Base-by-base conservation (phyloP, 2,329 filamentous ascomycete species). In the Hymenoscyphus fraxineus region DNA sequence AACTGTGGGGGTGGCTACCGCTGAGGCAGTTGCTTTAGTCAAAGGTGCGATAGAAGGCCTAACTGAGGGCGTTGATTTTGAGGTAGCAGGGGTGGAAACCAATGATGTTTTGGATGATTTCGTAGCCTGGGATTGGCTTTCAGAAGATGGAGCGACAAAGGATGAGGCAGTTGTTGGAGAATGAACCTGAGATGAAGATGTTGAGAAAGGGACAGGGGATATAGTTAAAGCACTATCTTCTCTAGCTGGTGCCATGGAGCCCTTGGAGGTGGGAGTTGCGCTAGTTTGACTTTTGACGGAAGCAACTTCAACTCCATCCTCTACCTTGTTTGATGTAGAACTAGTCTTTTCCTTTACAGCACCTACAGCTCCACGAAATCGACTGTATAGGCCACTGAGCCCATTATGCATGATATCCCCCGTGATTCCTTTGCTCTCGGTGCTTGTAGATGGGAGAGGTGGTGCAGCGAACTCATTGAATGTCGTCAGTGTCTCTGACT, bases 391-490 rank as follows among this genome's bases (percentile, higher is more conserved):
- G 0, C 94, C 93, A 73, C 91, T 96, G 58, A 98, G 81, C 4
- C 94, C 92, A 76, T 94, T 91, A 67, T 95, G 91, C 27, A 95
- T 86, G 51, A 90, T 77, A 65, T 96, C 92, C 32, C 87, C 86
- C 0, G 88, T 82, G 44, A 91, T 80, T 9, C 85, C 85, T 75
- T 92, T 92, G 65, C 81, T 86, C 71, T 96, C 92, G 31, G 82
- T 77, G 15, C 80, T 78, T 1, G 83, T 80, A 1, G 85, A 79
- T 0, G 84, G 81, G 2, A 82, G 80, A 0, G 90, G 88, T 5
- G 88, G 88, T 0, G 89, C 84, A 0, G 90, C 91, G 73, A 96
- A 93, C 74, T 97, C 93, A 78, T 96, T 96, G 78, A 98, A 98
- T 9, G 93, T 96, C 2, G 94, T 98, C 58, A 98, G 82, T 40